phyloP scores from a whole-genome alignment of 441 rosid species.

The Bocquillonia castaneifolia region DNA sequence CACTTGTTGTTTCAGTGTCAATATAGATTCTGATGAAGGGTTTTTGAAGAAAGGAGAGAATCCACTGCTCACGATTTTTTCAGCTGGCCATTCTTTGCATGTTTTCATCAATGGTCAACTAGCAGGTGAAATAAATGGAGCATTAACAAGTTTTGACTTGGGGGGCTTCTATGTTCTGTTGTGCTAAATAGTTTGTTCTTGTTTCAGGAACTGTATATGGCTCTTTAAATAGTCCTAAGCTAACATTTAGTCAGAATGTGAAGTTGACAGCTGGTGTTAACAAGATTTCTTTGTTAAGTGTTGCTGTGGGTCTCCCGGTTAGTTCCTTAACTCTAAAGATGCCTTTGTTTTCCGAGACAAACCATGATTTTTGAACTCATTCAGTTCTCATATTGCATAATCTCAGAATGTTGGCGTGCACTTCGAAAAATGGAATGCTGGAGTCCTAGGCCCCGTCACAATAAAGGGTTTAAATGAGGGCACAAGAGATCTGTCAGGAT shows the following conservation, averaged over 20 bases:
- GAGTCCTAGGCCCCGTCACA: slow-evolving; percentile 86
- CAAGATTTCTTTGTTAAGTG: slow-evolving; percentile 69
- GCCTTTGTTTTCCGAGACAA: neutral
- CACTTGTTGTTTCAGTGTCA: slow-evolving; percentile 27
- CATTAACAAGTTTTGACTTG: neutral
- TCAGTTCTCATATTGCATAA: slow-evolving; percentile 2
- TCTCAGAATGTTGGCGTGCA: slow-evolving; percentile 89
- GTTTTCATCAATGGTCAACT: slow-evolving; percentile 80
- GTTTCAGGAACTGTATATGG: slow-evolving; percentile 72
- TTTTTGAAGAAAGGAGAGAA: slow-evolving; percentile 64
- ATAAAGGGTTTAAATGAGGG: slow-evolving; percentile 73
- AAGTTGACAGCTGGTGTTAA: slow-evolving; percentile 67
- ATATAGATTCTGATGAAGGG: slow-evolving; percentile 66
- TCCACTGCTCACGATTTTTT: slow-evolving; percentile 70
- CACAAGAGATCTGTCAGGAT: slow-evolving; percentile 66
- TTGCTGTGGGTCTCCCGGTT: slow-evolving; percentile 94
- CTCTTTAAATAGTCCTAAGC: slow-evolving; percentile 65
- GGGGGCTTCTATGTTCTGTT: neutral
- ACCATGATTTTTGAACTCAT: neutral
- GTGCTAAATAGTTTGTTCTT: slow-evolving; percentile 10
- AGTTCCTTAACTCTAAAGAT: slow-evolving; percentile 20
- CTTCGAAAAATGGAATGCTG: slow-evolving; percentile 92
- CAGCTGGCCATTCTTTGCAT: slow-evolving; percentile 97
- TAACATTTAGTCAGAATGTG: slow-evolving; percentile 59
- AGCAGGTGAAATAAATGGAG: slow-evolving; percentile 46